Percentiles rank a stretch among this genome's conserved stretches.
These are phyloP conservation scores for Hanseniaspora vineae DNA, from an alignment of 805 yeast genomes.

Conservation along the genomic window DNA sequence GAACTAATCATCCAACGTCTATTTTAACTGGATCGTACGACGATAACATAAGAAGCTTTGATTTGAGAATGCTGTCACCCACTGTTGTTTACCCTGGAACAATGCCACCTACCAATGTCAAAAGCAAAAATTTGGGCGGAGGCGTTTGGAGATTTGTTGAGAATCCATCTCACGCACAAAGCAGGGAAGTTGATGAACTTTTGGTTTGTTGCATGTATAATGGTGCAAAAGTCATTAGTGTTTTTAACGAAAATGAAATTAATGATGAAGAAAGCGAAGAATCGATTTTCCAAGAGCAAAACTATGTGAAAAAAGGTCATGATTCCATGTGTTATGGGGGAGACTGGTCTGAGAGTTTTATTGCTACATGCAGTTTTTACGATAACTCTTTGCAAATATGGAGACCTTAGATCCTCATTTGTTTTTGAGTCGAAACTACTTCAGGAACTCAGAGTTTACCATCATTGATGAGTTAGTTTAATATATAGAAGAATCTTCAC, in stretches of 20 bases:
- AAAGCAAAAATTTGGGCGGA: constrained; percentile 55
- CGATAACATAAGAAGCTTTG: constrained; percentile 58
- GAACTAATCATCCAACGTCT: constrained; percentile 16
- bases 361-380: constrained; percentile 84
- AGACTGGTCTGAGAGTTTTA: constrained; percentile 55
- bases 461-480: too few species aligned
- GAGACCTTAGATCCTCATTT: constrained; percentile 20
- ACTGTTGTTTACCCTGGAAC: constrained; percentile 31
- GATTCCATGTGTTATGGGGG: constrained; percentile 94
- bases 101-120: constrained; percentile 34
- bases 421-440: not conserved
- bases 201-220: constrained; percentile 90
- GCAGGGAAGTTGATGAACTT: constrained; percentile 30
- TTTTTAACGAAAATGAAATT: constrained; percentile 12
- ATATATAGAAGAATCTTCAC: too few species aligned
- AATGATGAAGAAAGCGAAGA: constrained; percentile 21
- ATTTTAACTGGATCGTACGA: constrained; percentile 81
- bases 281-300: constrained; percentile 17
- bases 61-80: constrained; percentile 43
- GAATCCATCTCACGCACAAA: not conserved
- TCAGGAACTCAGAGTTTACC: not conserved
- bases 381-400: constrained; percentile 74
- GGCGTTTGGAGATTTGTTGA: constrained; percentile 93
- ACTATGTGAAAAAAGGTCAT: constrained; percentile 50
- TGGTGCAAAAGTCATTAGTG: constrained; percentile 62